A percentile compares a stretch with the other conserved stretches of the same genome.
phyloP scores from a whole-genome alignment of 129 eudicot species.

The Tagetes erecta region DNA sequence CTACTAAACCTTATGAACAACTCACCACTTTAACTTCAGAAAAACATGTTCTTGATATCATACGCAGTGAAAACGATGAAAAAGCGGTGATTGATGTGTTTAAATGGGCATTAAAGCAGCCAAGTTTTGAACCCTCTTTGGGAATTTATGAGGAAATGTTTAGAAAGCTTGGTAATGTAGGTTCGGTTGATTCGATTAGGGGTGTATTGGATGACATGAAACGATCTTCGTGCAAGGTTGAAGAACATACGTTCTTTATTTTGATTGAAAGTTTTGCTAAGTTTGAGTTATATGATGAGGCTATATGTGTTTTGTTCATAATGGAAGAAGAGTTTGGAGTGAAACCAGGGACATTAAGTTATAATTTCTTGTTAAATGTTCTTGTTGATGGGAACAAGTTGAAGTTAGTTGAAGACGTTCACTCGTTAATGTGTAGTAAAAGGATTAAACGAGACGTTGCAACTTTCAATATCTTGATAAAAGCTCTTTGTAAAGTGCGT shows the following conservation, averaged over 20 bases:
- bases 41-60: slow-evolving; percentile 64
- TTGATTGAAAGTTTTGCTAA: slow-evolving; percentile 66
- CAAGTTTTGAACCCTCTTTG: slow-evolving; percentile 58
- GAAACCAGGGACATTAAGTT: slow-evolving; percentile 53
- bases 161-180: slow-evolving; percentile 63
- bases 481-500: slow-evolving; percentile 84
- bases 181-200: slow-evolving; percentile 61
- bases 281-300: slow-evolving; percentile 64
- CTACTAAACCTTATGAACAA: slow-evolving; percentile 43
- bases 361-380: slow-evolving; percentile 71
- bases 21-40: slow-evolving; percentile 37
- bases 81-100: slow-evolving; percentile 55
- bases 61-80: slow-evolving; percentile 53
- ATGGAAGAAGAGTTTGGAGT: slow-evolving; percentile 75
- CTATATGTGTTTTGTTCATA: slow-evolving; percentile 69
- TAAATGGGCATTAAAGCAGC: slow-evolving; percentile 72
- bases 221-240: slow-evolving; percentile 44
- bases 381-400: slow-evolving; percentile 91
- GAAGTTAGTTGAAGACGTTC: slow-evolving; percentile 73
- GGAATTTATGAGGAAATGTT: slow-evolving; percentile 65
- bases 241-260: slow-evolving; percentile 65
- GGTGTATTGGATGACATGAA: slow-evolving; percentile 66
- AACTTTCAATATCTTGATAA: slow-evolving; percentile 82
- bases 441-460: slow-evolving; percentile 65
- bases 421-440: slow-evolving; percentile 54